Base-by-base conservation (phyloP, 2,329 filamentous ascomycete species). In the Zasmidium angulare region DNA sequence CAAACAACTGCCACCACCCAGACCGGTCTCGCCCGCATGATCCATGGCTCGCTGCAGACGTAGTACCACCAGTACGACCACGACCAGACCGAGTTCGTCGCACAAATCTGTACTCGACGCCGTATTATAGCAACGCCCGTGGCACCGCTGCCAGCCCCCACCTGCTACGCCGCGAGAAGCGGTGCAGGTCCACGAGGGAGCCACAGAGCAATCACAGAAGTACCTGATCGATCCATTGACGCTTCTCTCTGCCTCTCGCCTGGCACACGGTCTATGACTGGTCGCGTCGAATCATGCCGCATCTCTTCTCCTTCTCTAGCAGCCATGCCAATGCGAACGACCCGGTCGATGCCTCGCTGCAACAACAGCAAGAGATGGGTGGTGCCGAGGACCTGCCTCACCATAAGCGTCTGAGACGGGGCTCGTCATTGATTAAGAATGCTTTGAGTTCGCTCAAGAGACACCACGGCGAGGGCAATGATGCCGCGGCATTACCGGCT, bases 291-390 rank as follows among this genome's bases (percentile, higher is more conserved):
- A 58, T 26, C 56, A 72, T 72, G 70, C 68, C 70, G 64, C 68
- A 71, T 46, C 64, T 67, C 29, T 67, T 71, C 66, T 64, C 69
- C 64, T 69, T 70, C 60, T n/a, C n/a, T n/a, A 61, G 61, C 62
- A 66, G 63, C 55, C 61, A 67, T 63, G 57, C 52, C 40, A 63
- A 58, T 55, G 55, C 36, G 36, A 43, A 43, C 36, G 36, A 43
- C n/a, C n/a, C n/a, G n/a, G 36, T 7, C 6, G 36, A 43, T 19
- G 12, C 36, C 14, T 43, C 36, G 46, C 20, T 49, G 46, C 46
- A 63, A 19, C 46, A 63, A 19, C 31, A 63, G 59, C 61, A 65
- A 64, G 66, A 71, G 54, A 57, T 62, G 59, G 57, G 59, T 20
- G 11, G 36, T 43, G 60, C 63, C 47, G 69, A 71, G 20, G 59